A percentile compares a stretch with the other conserved stretches of the same genome.
phyloP scores from a whole-genome alignment of 2,329 filamentous ascomycete genomes.

The Fusarium sp. region DNA sequence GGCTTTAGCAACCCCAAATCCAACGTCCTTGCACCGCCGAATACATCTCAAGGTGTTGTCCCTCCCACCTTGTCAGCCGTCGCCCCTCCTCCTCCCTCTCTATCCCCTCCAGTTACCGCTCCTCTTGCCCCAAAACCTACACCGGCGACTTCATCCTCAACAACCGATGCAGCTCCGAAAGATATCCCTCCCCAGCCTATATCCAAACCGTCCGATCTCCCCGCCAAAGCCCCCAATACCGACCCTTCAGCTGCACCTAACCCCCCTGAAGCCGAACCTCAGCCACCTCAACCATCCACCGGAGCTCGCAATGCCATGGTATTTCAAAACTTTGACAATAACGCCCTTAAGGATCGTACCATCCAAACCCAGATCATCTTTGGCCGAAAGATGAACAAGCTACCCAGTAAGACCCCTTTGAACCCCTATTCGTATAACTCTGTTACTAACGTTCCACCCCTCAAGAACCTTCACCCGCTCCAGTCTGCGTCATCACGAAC shows the following conservation, averaged over 20 bases:
- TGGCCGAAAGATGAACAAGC: constrained; percentile 64
- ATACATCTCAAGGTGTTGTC: constrained; percentile 47
- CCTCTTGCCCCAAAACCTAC: constrained; percentile 4
- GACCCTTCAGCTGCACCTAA: constrained; percentile 15
- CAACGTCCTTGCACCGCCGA: constrained; percentile 56
- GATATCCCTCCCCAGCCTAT: constrained; percentile 19
- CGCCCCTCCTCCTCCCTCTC: constrained; percentile 32
- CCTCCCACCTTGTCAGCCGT: constrained; percentile 32
- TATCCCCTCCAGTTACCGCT: constrained; percentile 1
- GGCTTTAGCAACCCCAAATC: constrained; percentile 49
- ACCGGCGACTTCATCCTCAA: background rate
- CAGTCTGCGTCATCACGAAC: constrained; percentile 82
- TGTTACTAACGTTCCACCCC: constrained; percentile 2
- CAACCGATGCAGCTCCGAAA: background rate
- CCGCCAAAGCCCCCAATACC: constrained; percentile 14
- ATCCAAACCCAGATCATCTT: constrained; percentile 67
- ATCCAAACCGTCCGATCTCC: constrained; percentile 9
- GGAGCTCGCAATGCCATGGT: constrained; percentile 67
- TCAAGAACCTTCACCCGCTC: constrained; percentile 58
- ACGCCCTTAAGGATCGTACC: constrained; percentile 62
- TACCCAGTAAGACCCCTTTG: constrained; percentile 57
- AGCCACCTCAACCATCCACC: constrained; percentile 41
- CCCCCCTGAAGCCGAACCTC: constrained; percentile 29
- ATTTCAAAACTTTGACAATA: constrained; percentile 66
- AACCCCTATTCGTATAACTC: background rate